These are phyloP conservation scores for Fusarium tanahbumbuense DNA, from an alignment of 2,329 filamentous ascomycete genomes.

Conservation along the genomic window DNA sequence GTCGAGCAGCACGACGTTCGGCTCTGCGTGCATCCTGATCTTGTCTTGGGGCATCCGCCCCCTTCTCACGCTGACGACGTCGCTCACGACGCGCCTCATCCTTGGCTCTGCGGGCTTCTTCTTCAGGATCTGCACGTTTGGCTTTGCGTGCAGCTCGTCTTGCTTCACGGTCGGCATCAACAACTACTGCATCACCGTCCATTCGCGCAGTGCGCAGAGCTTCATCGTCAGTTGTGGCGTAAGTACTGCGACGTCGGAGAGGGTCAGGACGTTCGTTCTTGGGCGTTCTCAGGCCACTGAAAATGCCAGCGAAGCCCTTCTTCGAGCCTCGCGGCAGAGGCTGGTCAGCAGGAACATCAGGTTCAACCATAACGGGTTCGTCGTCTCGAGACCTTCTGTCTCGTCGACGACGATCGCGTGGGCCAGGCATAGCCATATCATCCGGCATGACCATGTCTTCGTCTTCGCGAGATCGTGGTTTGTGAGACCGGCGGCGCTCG, in stretches of 20 bases:
- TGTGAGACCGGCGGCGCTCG: constrained; percentile 59
- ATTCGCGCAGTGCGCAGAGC: constrained; percentile 58
- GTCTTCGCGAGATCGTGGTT: constrained; percentile 46
- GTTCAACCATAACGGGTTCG: constrained; percentile 55
- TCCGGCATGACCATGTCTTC: constrained; percentile 63
- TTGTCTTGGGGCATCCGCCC: constrained; percentile 60
- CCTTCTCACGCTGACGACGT: constrained; percentile 60
- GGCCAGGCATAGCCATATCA: constrained; percentile 48
- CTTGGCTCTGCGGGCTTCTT: constrained; percentile 66
- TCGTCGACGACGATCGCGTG: constrained; percentile 51
- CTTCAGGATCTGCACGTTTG: constrained; percentile 68
- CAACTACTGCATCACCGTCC: constrained; percentile 60
- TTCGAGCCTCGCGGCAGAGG: constrained; percentile 57
- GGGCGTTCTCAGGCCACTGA: constrained; percentile 68
- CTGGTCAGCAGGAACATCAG: constrained; percentile 48
- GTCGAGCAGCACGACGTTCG: constrained; percentile 60
- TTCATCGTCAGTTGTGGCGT: constrained; percentile 64
- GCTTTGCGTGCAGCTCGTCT: constrained; percentile 72
- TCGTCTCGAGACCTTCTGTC: constrained; percentile 53
- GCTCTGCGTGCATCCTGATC: constrained; percentile 66
- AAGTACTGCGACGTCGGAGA: constrained; percentile 62
- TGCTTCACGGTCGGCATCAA: constrained; percentile 70
- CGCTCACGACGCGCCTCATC: constrained; percentile 68
- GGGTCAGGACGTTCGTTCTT: constrained; percentile 55
- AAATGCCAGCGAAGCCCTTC: constrained; percentile 69